Conservation (phyloP, 2,329 filamentous ascomycete species). For the Claviceps purpurea region DNA sequence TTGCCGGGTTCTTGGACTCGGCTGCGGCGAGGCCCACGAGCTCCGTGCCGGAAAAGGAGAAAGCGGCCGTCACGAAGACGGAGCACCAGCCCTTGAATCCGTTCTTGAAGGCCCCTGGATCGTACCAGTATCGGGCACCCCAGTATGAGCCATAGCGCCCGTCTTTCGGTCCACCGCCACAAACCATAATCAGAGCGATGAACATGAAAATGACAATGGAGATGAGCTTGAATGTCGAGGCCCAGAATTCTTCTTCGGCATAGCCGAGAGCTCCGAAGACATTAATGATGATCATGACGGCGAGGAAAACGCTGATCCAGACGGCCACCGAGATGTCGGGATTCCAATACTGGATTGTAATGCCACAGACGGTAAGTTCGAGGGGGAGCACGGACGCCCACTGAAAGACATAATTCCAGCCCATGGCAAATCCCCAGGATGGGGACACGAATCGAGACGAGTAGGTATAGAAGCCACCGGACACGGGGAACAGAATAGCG, state of each 20-base stretch:
- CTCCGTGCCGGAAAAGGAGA: slow-evolving; percentile 61
- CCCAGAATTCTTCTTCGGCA: slow-evolving; percentile 39
- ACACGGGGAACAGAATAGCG: slow-evolving; percentile 44
- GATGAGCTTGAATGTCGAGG: slow-evolving; percentile 37
- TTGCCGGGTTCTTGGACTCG: slow-evolving; percentile 55
- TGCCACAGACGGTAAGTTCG: slow-evolving; percentile 33
- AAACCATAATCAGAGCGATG: slow-evolving; percentile 43
- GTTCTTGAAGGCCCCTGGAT: slow-evolving; percentile 48
- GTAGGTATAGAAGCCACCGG: slow-evolving; percentile 47
- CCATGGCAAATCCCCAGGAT: slow-evolving; percentile 41
- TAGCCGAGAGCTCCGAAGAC: slow-evolving; percentile 37
- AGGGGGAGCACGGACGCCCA: slow-evolving; percentile 34
- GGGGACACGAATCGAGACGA: slow-evolving; percentile 46
- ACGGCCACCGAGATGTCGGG: slow-evolving; percentile 28
- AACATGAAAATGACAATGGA: slow-evolving; percentile 47
- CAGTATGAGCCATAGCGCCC: slow-evolving; percentile 32
- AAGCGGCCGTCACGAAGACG: slow-evolving; percentile 61
- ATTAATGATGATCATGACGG: slow-evolving; percentile 32
- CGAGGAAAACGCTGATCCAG: slow-evolving; percentile 37
- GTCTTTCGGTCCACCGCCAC: slow-evolving; percentile 43
- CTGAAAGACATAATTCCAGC: slow-evolving; percentile 35
- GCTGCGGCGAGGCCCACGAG: slow-evolving; percentile 31
- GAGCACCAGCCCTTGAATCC: slow-evolving; percentile 64
- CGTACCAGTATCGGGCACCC: slow-evolving; percentile 36
- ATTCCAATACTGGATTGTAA: slow-evolving; percentile 40